Evolutionary conservation across 768 basidiomycete species (phyloP).

Genomic region (Termitomyces sp.): DNA sequence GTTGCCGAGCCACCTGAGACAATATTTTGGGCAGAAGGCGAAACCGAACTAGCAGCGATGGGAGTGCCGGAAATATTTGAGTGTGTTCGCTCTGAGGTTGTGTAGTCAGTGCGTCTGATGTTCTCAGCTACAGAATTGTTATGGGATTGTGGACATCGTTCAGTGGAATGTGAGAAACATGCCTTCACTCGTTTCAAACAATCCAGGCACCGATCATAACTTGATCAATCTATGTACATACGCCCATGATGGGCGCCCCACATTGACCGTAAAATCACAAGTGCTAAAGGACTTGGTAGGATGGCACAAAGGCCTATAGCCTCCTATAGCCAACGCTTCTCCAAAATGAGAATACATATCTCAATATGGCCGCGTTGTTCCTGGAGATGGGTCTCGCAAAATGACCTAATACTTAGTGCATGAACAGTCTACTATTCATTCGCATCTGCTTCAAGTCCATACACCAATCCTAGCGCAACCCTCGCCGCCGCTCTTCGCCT

Average conservation of each 20-base stretch:
- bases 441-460: slow-evolving; percentile 47
- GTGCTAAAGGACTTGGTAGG: no score
- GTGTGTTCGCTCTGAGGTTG: neutral
- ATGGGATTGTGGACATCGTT: slow-evolving; percentile 6
- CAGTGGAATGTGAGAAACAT: slow-evolving; percentile 11
- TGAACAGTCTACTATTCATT: neutral
- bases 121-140: neutral
- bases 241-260: no score
- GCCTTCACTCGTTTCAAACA: slow-evolving; percentile 5
- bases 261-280: no score
- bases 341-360: neutral
- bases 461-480: slow-evolving; percentile 70
- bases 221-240: slow-evolving; percentile 7
- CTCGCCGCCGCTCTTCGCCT: slow-evolving; percentile 65
- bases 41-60: neutral
- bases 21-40: neutral
- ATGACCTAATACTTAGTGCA: neutral
- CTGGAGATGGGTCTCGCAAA: neutral
- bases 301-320: no score
- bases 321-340: no score
- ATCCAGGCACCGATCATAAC: slow-evolving; percentile 17
- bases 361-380: neutral
- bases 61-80: neutral
- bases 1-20: neutral
- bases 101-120: slow-evolving; percentile 2